phyloP scores from a whole-genome alignment of 192 early-diverging fungal species.

The Rhizoclosmatium sp. region DNA sequence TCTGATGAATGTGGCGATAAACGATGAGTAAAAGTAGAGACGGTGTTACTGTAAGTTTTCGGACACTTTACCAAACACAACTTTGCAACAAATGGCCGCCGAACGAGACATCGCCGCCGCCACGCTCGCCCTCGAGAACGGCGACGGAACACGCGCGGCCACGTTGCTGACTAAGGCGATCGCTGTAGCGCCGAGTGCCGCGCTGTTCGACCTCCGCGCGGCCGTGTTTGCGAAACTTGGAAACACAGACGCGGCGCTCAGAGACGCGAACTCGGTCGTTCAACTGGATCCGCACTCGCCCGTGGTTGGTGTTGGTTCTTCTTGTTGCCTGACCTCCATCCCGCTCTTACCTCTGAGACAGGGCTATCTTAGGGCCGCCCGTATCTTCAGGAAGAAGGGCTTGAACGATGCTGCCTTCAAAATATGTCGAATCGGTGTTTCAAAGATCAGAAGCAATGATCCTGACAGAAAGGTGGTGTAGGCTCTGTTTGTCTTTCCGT shows the following conservation, averaged over 20 bases:
- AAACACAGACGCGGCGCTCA: conserved; percentile 10
- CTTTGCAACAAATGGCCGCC: neutral
- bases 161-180: conserved; percentile 17
- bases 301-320: neutral
- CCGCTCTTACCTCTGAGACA: neutral
- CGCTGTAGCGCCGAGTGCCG: neutral
- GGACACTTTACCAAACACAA: neutral
- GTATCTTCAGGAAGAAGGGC: conserved; percentile 20
- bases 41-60: neutral
- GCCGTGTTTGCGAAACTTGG: conserved; percentile 12
- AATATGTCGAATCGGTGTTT: conserved; percentile 9
- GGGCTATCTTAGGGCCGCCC: conserved; percentile 26
- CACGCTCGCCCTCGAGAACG: neutral
- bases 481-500: neutral
- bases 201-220: conserved; percentile 32
- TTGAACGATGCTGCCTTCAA: conserved; percentile 30
- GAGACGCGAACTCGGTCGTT: conserved; percentile 12
- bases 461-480: conserved; percentile 13
- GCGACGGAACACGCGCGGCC: conserved; percentile 15
- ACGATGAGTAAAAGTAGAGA: neutral
- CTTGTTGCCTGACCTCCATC: neutral
- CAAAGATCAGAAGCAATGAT: conserved; percentile 9
- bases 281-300: neutral
- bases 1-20: neutral
- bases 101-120: conserved; percentile 30